A percentile compares a stretch with the other conserved stretches of the same genome.
Evolutionary conservation across 768 basidiomycete genomes (phyloP).

Genomic region (Tylopilus cervinicoccineus): DNA sequence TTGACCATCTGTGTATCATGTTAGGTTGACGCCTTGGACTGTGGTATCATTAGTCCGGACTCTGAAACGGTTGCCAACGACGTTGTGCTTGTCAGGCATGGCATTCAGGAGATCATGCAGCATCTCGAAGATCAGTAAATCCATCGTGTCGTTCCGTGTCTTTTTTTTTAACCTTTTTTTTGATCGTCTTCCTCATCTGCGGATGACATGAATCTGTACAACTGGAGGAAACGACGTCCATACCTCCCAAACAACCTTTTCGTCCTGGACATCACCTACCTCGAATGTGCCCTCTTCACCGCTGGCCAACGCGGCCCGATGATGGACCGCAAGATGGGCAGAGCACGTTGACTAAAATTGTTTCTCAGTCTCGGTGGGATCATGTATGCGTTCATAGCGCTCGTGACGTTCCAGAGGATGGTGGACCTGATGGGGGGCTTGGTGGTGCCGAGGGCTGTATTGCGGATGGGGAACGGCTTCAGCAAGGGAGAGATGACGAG

Average conservation of each 20-base stretch:
- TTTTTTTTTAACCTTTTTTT: background rate
- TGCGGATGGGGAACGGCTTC: background rate
- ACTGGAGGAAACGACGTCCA: slow-evolving; percentile 28
- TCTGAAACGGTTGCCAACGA: slow-evolving; percentile 66
- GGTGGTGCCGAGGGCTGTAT: background rate
- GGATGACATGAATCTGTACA: background rate
- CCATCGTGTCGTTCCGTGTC: background rate
- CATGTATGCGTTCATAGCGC: slow-evolving; percentile 61
- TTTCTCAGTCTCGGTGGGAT: slow-evolving; percentile 61
- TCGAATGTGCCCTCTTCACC: slow-evolving; percentile 61
- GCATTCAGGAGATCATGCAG: slow-evolving; percentile 49
- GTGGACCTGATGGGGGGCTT: slow-evolving; percentile 47
- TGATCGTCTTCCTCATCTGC: background rate
- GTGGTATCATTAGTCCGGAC: slow-evolving; percentile 72
- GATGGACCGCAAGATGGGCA: slow-evolving; percentile 55
- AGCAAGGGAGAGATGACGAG: background rate
- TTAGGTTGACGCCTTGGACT: slow-evolving; percentile 30
- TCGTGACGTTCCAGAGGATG: slow-evolving; percentile 67
- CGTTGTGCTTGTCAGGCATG: slow-evolving; percentile 70
- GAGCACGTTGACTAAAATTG: slow-evolving; percentile 47
- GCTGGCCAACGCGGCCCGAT: slow-evolving; percentile 56
- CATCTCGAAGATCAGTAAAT: slow-evolving; percentile 74
- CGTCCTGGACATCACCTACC: slow-evolving; percentile 57
- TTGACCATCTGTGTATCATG: slow-evolving; percentile 1
- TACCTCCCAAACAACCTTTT: slow-evolving; percentile 74